Evolutionary conservation across 2,329 filamentous ascomycete species (phyloP), one percentile per base, ranked within the genome.

Genomic region (Capronia coronata): DNA sequence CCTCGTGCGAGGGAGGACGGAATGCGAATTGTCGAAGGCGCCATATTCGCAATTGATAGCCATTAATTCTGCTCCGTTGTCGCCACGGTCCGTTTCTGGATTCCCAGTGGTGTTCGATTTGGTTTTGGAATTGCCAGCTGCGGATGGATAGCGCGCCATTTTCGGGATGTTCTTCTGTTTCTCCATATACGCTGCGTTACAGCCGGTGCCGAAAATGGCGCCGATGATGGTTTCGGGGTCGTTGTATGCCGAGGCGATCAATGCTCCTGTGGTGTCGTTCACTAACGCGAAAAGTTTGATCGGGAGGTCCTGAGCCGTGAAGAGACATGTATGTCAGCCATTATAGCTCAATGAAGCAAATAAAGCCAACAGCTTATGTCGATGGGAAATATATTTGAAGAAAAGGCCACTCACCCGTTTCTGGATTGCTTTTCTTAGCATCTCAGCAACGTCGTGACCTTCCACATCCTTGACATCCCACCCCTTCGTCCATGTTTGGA

Each of bases 401-500:
- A 11, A 11, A 8, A 37, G 34, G 14, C 30, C n/a, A 56, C 63
- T 46, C 71, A 86, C 84, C 63, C 81, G 75, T 67, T 82, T 82
- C 52, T 77, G 74, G 37, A 94, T 71, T 11, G 86, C 87, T 45
- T 76, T 78, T 67, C 90, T 84, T 32, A 95, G 82, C 73, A 90
- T 84, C 40, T 84, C 83, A 1, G 91, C 87, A 11, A 94, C 83
- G 62, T 95, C 89, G 41, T 88, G 63, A 46, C 87, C 88, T 70
- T 94, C 87, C 35, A 94, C 87, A n/a, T 86, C 87, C 7, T 78
- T 74, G 67, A 96, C 94, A 65, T 96, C 90, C 65, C 96, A 96
- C 2, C 91, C 91, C 75, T 97, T 97, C 61, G 91, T 96, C 91
- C 91, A 97, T 59, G 89, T 84, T 70, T 95, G 90, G 51, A 96